Percentiles rank a stretch among this genome's conserved stretches.
These are phyloP conservation scores for Aleurites moluccanus DNA, from an alignment of 441 rosid genomes.

Conservation along the genomic window DNA sequence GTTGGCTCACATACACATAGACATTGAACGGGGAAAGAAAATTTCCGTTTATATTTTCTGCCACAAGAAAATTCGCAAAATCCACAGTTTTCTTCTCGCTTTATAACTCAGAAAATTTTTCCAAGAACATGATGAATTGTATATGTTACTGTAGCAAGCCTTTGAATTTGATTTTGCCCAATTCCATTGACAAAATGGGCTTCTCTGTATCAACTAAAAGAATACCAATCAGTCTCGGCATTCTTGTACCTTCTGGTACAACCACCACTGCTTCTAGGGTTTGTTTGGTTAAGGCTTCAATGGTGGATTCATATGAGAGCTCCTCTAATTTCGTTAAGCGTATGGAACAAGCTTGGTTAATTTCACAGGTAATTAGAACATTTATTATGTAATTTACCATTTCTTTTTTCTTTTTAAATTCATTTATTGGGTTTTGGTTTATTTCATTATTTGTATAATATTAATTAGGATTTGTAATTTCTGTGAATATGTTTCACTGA, in stretches of 20 bases:
- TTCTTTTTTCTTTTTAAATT: neutral
- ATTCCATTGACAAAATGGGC: neutral
- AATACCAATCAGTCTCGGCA: neutral
- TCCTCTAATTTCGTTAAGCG: constrained; percentile 74
- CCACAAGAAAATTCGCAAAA: neutral
- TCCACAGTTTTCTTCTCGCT: neutral
- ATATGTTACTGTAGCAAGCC: constrained; percentile 12
- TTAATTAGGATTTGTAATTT: neutral
- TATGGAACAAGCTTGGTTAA: constrained; percentile 80
- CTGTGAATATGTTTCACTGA: neutral
- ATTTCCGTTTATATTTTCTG: constrained; percentile 10
- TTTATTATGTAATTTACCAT: neutral
- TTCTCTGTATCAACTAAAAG: neutral
- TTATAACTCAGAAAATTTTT: neutral
- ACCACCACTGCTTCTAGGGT: constrained; percentile 11
- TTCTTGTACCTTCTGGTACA: neutral
- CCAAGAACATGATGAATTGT: constrained; percentile 1
- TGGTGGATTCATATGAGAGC: constrained; percentile 66
- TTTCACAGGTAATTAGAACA: constrained; percentile 60
- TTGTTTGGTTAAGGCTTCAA: constrained; percentile 49
- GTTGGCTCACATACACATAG: neutral
- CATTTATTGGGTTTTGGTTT: neutral
- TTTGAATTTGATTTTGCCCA: neutral
- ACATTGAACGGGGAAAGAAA: neutral
- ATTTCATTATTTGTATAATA: neutral